Evolutionary conservation across 2,329 filamentous ascomycete species (phyloP).

Genomic region (Dichotomopilus funicola): DNA sequence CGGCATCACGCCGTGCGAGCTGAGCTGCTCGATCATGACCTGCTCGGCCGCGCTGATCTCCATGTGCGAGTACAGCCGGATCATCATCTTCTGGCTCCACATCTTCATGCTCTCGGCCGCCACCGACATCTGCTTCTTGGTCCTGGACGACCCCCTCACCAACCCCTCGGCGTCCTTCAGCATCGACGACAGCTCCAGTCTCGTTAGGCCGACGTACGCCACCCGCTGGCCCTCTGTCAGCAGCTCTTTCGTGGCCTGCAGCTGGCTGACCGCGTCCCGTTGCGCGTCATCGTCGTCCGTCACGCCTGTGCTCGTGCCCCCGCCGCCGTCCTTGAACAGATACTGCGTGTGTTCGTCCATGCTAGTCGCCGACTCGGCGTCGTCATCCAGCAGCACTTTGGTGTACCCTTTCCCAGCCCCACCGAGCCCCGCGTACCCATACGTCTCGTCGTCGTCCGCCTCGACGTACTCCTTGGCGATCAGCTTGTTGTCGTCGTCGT

Average conservation of each 20-base stretch:
- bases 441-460: conserved; percentile 59
- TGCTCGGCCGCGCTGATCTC: conserved; percentile 88
- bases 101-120: conserved; percentile 77
- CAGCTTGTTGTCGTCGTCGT: conserved; percentile 86
- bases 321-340: conserved; percentile 70
- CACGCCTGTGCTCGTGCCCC: conserved; percentile 41
- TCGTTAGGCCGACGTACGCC: conserved; percentile 87
- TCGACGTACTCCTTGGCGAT: conserved; percentile 73
- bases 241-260: conserved; percentile 92
- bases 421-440: conserved; percentile 70
- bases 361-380: conserved; percentile 87
- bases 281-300: conserved; percentile 71
- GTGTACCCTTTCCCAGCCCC: conserved; percentile 95
- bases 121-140: conserved; percentile 65
- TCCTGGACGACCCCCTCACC: conserved; percentile 52
- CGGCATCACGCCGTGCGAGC: conserved; percentile 83
- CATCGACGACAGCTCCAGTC: conserved; percentile 75
- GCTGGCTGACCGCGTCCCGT: conserved; percentile 78
- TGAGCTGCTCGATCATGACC: conserved; percentile 96
- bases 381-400: conserved; percentile 88
- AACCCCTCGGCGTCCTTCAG: conserved; percentile 59
- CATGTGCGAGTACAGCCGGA: conserved; percentile 91
- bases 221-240: conserved; percentile 93
- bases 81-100: conserved; percentile 99
- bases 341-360: conserved; percentile 97